Evolutionary conservation across 2,329 filamentous ascomycete species (phyloP), one percentile per base, ranked within the genome.

Genomic region (Exophiala sp.): DNA sequence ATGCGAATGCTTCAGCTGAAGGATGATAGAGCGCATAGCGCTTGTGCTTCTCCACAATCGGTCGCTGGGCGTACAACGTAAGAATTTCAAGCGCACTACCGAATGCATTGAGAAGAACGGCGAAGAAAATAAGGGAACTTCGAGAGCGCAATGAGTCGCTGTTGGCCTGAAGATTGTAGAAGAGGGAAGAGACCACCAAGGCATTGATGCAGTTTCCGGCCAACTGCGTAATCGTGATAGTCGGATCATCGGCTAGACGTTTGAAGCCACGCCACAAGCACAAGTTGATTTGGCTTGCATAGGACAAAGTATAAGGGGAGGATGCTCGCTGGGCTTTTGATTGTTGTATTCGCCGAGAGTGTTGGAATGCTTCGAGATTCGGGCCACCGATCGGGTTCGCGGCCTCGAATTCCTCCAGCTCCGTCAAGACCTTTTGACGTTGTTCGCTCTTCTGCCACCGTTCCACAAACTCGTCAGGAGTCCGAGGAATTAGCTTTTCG

Each of bases 21-120:
- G 91, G 90, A 65, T 95, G 91, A 65, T 96, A 95, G 18, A 96
- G 78, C 14, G 91, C 90, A 67, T 95, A 96, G 55, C 88, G 84
- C 52, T 80, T 75, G 64, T 96, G 91, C 68, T 96, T 96, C 68
- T 96, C 90, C 56, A 96, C 89, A 63, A 96, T 95, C 1, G 88
- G 87, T 36, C 91, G 87, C 80, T 96, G 91, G 1, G 89, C 83
- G 67, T 94, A 96, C 3, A 95, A 79, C 72, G 63, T 91, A 90
- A 18, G 71, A 35, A 88, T 84, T 66, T 89, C 86, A 1, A 83
- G 78, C 75, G 87, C 82, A 20, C 83, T 77, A 1, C 86, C 65
- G 5, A 88, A 68, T 52, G 77, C 74, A 63, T 86, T 84, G 66
- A 79, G 84, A 0, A 88, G 71, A 0, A 87, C 70, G 0, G 83